Evolutionary conservation across 306 rosid genomes (phyloP).

Genomic region (barrel medic (Medicago truncatula)): MtrunA17r5.0-ANR NC_053048.1:2635501-2636000

Average conservation of each 20-base stretch:
- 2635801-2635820: constrained; percentile 74
- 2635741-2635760: constrained; percentile 25
- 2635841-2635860: constrained; percentile 62
- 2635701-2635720: not conserved
- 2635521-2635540: too few relatives aligned
- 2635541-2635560: too few relatives aligned
- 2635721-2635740: not conserved
- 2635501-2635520: too few relatives aligned
- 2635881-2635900: constrained; percentile 14
- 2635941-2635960: constrained; percentile 78
- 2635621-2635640: too few relatives aligned
- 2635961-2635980: constrained; percentile 46
- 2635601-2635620: too few relatives aligned
- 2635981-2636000: constrained; percentile 17
- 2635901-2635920: constrained; percentile 28
- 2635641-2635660: too few relatives aligned
- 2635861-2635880: constrained; percentile 78
- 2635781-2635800: constrained; percentile 39
- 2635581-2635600: too few relatives aligned
- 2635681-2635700: too few relatives aligned
- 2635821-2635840: constrained; percentile 73
- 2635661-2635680: too few relatives aligned
- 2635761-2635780: constrained; percentile 3
- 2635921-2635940: constrained; percentile 81
- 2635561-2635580: too few relatives aligned